Evolutionary conservation across 169 alveolate species (phyloP).

Genomic region (Plasmodium adleri): DNA sequence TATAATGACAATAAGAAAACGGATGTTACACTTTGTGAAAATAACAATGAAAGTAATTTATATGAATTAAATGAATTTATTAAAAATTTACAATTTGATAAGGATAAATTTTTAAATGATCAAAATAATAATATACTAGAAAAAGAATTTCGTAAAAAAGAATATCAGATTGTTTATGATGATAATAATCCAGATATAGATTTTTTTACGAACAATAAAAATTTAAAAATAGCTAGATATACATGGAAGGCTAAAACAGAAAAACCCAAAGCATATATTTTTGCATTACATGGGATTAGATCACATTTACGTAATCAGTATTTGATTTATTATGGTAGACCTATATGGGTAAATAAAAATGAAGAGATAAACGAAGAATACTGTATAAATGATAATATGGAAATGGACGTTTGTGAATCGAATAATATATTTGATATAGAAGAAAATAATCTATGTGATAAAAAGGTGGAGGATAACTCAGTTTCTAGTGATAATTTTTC

Average conservation of each 20-base stretch:
- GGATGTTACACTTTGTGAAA: no score
- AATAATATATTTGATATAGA: no score
- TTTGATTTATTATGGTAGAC: constrained; percentile 75
- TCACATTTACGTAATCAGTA: constrained; percentile 82
- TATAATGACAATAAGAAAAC: no score
- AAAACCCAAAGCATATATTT: constrained; percentile 80
- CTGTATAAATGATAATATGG: neutral
- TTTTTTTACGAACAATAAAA: constrained; percentile 78
- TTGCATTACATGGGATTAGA: constrained; percentile 82
- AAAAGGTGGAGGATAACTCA: neutral
- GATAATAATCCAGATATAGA: constrained; percentile 77
- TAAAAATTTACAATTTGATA: no score
- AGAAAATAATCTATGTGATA: neutral
- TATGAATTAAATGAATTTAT: no score
- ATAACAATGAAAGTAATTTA: no score
- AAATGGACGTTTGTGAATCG: no score
- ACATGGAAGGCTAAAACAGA: constrained; percentile 50
- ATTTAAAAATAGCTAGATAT: constrained; percentile 81
- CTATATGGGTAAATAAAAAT: constrained; percentile 32
- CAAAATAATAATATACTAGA: no score
- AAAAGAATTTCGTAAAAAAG: neutral
- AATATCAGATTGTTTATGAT: constrained; percentile 13
- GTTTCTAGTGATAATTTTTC: neutral
- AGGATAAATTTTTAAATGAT: no score
- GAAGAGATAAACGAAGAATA: neutral